These are phyloP conservation scores for Mortierella sp. DNA, from an alignment of 371 early-diverging fungal genomes.

Conservation along the genomic window DNA sequence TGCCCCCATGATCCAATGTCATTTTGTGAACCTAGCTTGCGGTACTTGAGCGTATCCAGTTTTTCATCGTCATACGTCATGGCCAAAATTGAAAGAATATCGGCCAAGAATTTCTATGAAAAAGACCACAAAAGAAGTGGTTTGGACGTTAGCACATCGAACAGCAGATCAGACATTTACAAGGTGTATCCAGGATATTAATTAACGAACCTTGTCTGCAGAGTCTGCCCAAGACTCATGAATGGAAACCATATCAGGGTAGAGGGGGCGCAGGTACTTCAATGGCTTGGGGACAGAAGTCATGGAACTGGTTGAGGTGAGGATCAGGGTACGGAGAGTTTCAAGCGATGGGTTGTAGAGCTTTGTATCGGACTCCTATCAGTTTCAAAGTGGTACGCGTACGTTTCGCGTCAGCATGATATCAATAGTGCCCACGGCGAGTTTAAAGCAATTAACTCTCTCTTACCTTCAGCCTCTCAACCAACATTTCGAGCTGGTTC, in stretches of 20 bases:
- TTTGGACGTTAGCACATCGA: background rate
- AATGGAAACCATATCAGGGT: conserved; percentile 74
- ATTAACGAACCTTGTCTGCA: conserved; percentile 74
- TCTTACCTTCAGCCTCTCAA: conserved; percentile 86
- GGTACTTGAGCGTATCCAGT: conserved; percentile 87
- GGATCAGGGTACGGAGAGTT: conserved; percentile 87
- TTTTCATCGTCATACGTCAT: conserved; percentile 95
- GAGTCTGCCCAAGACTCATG: conserved; percentile 83
- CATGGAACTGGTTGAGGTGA: conserved; percentile 97
- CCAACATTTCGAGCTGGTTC: conserved; percentile 93
- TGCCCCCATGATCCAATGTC: conserved; percentile 97
- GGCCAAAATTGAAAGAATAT: conserved; percentile 95
- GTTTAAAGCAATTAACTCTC: background rate
- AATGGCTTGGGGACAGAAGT: conserved; percentile 98
- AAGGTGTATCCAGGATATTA: background rate
- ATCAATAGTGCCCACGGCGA: too few species aligned
- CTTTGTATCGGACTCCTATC: conserved; percentile 76
- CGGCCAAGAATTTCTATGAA: conserved; percentile 82
- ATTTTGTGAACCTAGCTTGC: conserved; percentile 85
- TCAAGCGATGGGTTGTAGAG: conserved; percentile 91
- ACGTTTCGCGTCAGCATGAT: conserved; percentile 17
- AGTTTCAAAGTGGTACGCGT: conserved; percentile 6
- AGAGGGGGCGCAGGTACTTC: conserved; percentile 93
- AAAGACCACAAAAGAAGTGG: background rate
- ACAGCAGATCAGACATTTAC: background rate